These are phyloP conservation scores for Trypanosoma avium DNA, from an alignment of 208 protist genomes.

Conservation along the genomic window DNA sequence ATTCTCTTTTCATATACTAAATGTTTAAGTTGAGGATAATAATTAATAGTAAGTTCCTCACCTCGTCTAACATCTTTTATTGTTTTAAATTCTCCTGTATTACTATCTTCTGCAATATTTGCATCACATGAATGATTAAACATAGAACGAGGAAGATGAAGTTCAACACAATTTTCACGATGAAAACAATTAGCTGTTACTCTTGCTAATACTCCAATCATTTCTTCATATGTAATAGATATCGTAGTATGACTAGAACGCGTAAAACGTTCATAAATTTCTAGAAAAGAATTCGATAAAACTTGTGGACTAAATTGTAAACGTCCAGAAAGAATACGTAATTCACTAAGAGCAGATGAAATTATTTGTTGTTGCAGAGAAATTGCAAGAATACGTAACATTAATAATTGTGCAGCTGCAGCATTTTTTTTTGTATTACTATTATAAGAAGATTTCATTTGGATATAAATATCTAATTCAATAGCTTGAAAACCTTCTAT, in stretches of 20 bases:
- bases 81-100: constrained; percentile 47
- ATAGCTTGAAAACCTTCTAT: constrained; percentile 72
- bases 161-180: constrained; percentile 50
- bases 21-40: constrained; percentile 72
- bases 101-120: constrained; percentile 60
- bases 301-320: constrained; percentile 64
- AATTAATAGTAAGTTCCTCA: constrained; percentile 76
- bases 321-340: constrained; percentile 68
- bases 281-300: constrained; percentile 53
- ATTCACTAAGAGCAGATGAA: constrained; percentile 66
- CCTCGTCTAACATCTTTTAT: constrained; percentile 45
- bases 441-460: constrained; percentile 54
- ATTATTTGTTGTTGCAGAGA: constrained; percentile 51
- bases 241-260: constrained; percentile 59
- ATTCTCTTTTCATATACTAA: constrained; percentile 52
- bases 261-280: constrained; percentile 74
- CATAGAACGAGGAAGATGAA: constrained; percentile 70
- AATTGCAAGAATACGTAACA: constrained; percentile 63
- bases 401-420: constrained; percentile 76
- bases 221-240: constrained; percentile 79
- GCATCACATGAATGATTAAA: constrained; percentile 85
- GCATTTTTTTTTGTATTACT: constrained; percentile 50
- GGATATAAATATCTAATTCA: constrained; percentile 79
- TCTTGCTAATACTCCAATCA: constrained; percentile 67
- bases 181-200: constrained; percentile 79